Base-by-base conservation (phyloP, 2,329 filamentous ascomycete species). In the Curvularia sp. region DNA sequence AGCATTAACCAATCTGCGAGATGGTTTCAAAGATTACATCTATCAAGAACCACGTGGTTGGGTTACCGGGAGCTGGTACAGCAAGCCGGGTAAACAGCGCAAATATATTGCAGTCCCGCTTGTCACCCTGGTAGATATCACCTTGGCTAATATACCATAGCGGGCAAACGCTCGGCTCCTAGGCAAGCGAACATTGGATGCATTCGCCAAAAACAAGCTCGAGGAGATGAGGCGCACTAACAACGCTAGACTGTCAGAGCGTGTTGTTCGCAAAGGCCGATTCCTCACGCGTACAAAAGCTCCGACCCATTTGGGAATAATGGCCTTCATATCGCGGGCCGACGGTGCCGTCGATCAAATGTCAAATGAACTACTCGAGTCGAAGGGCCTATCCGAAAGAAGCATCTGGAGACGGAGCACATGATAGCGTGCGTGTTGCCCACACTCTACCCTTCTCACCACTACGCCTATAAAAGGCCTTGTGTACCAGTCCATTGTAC, bases 141-240 rank as follows among this genome's bases (percentile, higher is more conserved):
- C n/a, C 61, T 65, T 65, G 63, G 63, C 61, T 62, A 65, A 65
- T 65, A 12, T 64, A 33, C 55, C 31, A 46, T 44, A 46, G 48
- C 53, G 58, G 53, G 50, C 52, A 33, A 58, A 46, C 48, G 42
- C 58, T 42, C 55, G 44, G 38, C 28, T 49, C 51, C 43, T 39
- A 46, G 63, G 44, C 30, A 53, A 60, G 50, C 56, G 35, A 55
- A 52, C 46, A 58, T 62, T 58, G 51, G 5, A 28, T 47, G 33
- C 50, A 57, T 39, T 54, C n/a, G 49, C 53, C 35, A 41, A 52
- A 48, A 5, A 9, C 26, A 22, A 22, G 41, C 26, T 31, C 44
- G 44, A 22, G 18, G 49, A 41, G 41, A 51, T 31, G 52, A 54
- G 53, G 26, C 30, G 49, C 53, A 35, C 46, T 48, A 35, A 31